These are phyloP conservation scores for Acer saccharum DNA, from an alignment of 345 rosid species.

Conservation along the genomic window DNA sequence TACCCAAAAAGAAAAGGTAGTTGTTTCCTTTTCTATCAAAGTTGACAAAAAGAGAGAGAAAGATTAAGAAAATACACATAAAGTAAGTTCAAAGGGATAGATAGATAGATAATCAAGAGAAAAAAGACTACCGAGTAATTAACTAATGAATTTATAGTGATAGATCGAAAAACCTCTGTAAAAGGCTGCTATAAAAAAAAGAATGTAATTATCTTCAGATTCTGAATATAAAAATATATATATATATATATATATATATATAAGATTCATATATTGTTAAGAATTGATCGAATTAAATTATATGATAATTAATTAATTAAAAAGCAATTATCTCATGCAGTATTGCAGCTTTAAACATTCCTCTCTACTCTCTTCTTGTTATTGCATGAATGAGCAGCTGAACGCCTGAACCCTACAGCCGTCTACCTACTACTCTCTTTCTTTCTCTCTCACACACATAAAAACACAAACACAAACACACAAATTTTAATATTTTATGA, in stretches of 20 bases:
- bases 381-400: conserved; percentile 33
- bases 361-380: conserved; percentile 7
- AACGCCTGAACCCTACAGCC: conserved; percentile 23
- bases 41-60: not conserved
- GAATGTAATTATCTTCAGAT: conserved; percentile 28
- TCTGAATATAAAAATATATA: conserved; percentile 15
- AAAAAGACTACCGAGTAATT: conserved; percentile 9
- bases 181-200: conserved; percentile 30
- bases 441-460: not conserved
- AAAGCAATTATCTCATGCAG: not conserved
- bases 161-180: conserved; percentile 23
- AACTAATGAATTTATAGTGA: conserved; percentile 15
- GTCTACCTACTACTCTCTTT: conserved; percentile 29
- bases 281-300: conserved; percentile 9
- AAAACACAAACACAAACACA: too few species aligned
- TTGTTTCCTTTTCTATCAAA: conserved; percentile 24
- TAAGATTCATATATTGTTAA: not conserved
- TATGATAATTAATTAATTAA: not conserved
- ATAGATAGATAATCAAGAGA: not conserved
- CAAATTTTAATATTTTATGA: not conserved
- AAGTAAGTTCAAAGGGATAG: conserved; percentile 13
- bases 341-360: conserved; percentile 47
- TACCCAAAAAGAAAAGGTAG: conserved; percentile 16
- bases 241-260: too few species aligned
- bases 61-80: not conserved